A percentile compares a stretch with the other conserved stretches of the same genome.
phyloP scores from a whole-genome alignment of 108 stramenopile species.

The Nitzschia sp. region DNA sequence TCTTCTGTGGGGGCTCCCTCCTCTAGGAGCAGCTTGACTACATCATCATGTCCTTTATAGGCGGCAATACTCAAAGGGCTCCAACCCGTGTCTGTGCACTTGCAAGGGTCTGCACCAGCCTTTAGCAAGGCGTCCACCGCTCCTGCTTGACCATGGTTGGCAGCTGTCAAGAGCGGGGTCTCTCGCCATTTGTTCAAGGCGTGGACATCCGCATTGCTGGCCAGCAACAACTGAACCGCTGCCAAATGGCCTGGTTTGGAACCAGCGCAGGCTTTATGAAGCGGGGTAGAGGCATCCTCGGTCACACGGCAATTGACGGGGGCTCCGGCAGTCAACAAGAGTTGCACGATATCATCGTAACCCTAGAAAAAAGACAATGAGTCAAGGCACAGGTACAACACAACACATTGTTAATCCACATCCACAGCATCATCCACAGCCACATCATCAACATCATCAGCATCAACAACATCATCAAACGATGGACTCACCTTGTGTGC shows the following conservation, averaged over 20 bases:
- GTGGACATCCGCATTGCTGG: conserved; percentile 77
- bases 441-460: background rate
- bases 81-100: conserved; percentile 90
- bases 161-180: conserved; percentile 83
- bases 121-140: conserved; percentile 75
- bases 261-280: conserved; percentile 90
- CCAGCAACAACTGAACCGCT: conserved; percentile 71
- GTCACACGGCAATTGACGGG: conserved; percentile 84
- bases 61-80: conserved; percentile 89
- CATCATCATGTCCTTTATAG: conserved; percentile 90
- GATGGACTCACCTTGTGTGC: conserved; percentile 72
- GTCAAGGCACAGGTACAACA: background rate
- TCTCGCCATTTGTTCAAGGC: conserved; percentile 92
- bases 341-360: conserved; percentile 80
- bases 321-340: conserved; percentile 68
- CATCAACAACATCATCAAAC: conserved; percentile 2
- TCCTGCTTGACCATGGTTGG: conserved; percentile 84
- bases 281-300: conserved; percentile 81
- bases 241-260: conserved; percentile 77
- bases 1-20: conserved; percentile 89
- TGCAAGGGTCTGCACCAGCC: conserved; percentile 83
- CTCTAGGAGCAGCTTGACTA: conserved; percentile 76
- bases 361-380: conserved; percentile 40
- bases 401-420: too few relatives aligned
- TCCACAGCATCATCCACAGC: background rate